A percentile compares a stretch with the other conserved stretches of the same genome.
These are phyloP conservation scores for Penicillium corylophilum DNA, from an alignment of 2,329 filamentous ascomycete species.

Conservation along the genomic window DNA sequence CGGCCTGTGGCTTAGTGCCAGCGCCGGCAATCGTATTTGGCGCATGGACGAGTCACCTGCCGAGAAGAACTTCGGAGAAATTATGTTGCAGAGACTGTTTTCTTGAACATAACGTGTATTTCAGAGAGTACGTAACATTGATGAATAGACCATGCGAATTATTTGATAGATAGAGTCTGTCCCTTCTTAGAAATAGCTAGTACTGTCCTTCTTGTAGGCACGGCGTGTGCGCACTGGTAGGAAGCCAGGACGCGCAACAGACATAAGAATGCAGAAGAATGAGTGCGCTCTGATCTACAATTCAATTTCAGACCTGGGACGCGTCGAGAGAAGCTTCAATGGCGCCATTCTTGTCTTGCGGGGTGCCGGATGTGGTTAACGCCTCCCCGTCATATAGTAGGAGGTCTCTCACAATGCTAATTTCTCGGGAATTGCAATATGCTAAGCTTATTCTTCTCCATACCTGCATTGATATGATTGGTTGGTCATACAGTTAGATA, in stretches of 20 bases:
- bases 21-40: constrained; percentile 75
- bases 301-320: background rate
- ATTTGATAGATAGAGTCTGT: background rate
- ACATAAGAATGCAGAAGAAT: background rate
- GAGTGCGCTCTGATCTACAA: background rate
- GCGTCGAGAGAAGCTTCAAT: background rate
- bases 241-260: background rate
- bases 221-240: background rate
- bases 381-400: constrained; percentile 9
- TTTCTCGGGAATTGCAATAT: background rate
- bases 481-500: background rate
- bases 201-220: background rate
- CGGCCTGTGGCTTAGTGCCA: constrained; percentile 70
- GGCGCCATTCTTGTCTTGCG: background rate
- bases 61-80: constrained; percentile 62
- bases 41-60: constrained; percentile 71
- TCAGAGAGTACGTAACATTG: background rate
- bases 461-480: background rate
- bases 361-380: background rate
- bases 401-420: background rate
- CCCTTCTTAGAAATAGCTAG: background rate
- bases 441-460: background rate
- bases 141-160: background rate
- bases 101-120: background rate
- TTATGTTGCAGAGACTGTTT: constrained; percentile 53